phyloP scores from a whole-genome alignment of 2,329 filamentous ascomycete genomes.

The Cladophialophora yegresii region DNA sequence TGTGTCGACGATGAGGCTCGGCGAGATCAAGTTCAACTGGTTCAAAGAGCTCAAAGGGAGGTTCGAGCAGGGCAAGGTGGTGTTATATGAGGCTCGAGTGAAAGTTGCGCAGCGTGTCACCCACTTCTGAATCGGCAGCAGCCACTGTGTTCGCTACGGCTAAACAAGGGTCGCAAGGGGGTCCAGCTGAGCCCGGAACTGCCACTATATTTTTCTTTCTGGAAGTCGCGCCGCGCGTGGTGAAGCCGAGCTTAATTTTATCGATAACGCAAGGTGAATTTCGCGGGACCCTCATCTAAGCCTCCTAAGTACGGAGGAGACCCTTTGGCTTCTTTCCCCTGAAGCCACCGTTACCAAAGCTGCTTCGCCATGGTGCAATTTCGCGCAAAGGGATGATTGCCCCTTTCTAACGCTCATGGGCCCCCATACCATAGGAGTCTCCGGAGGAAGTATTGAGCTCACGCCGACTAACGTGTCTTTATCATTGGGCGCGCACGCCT shows the following conservation, averaged over 20 bases:
- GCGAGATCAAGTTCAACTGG: slow-evolving; percentile 8
- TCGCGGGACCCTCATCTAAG: not conserved
- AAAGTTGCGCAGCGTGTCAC: slow-evolving; percentile 5
- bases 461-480: not conserved
- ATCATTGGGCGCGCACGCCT: not conserved
- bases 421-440: not conserved
- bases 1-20: not conserved
- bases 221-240: slow-evolving; percentile 4
- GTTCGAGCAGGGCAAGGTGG: not conserved
- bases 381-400: not conserved
- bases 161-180: not conserved
- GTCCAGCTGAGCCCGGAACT: not conserved
- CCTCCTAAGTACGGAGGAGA: too few species aligned
- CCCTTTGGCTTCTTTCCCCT: not conserved
- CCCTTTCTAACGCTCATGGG: slow-evolving; percentile 6
- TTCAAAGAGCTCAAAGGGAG: slow-evolving; percentile 26
- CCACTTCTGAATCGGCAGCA: slow-evolving; percentile 2
- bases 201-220: not conserved
- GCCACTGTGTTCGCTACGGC: slow-evolving; percentile 14
- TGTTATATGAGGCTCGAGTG: slow-evolving; percentile 17
- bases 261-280: slow-evolving; percentile 1
- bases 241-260: slow-evolving; percentile 8
- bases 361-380: slow-evolving; percentile 5
- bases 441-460: not conserved
- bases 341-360: not conserved